Evolutionary conservation across 2,329 filamentous ascomycete species (phyloP).

Genomic region (Orbilia ellipsospora): DNA sequence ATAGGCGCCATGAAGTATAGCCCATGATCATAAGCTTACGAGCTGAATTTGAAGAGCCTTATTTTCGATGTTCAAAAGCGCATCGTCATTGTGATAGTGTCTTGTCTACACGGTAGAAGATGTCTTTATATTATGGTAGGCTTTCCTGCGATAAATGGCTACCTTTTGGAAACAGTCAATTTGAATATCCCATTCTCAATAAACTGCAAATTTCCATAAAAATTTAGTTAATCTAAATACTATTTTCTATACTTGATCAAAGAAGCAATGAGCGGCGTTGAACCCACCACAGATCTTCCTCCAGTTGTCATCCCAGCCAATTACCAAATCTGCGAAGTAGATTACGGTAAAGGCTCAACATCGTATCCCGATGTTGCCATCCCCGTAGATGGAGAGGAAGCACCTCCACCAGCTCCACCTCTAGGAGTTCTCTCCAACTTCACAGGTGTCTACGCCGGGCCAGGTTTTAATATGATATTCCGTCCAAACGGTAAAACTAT

Average conservation of each 20-base stretch:
- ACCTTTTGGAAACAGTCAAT: too few species aligned
- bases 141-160: too few species aligned
- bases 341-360: conserved; percentile 13
- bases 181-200: neutral
- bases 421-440: conserved; percentile 59
- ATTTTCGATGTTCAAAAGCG: conserved; percentile 5
- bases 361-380: neutral
- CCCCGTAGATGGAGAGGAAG: neutral
- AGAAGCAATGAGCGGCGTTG: neutral
- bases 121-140: too few species aligned
- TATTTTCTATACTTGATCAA: neutral
- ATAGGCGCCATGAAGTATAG: neutral
- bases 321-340: conserved; percentile 17
- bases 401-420: conserved; percentile 10
- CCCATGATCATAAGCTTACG: conserved; percentile 11
- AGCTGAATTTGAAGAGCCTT: conserved; percentile 12
- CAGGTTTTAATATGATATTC: conserved; percentile 63
- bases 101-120: too few species aligned
- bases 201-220: neutral
- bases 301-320: conserved; percentile 9
- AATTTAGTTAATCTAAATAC: neutral
- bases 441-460: conserved; percentile 60
- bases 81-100: neutral
- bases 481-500: conserved; percentile 60
- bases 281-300: conserved; percentile 3